Evolutionary conservation across 163 green algal species (phyloP), one percentile per base, ranked within the genome.

Genomic region (Coccomyxa subellipsoidea): DNA sequence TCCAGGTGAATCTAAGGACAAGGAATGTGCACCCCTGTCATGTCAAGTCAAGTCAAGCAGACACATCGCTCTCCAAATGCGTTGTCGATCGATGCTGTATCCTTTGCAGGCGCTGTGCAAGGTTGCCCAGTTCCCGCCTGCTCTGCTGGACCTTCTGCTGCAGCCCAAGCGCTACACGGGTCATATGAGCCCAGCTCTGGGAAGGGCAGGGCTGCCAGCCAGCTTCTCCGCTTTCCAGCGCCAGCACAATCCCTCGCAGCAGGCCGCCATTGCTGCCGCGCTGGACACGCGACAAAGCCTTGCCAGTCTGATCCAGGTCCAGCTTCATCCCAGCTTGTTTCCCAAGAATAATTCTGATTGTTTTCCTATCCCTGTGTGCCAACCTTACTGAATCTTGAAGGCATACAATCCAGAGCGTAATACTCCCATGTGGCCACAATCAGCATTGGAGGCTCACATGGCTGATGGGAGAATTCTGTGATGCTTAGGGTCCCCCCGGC

Each of bases 401-500:
- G n/a, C n/a, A n/a, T n/a, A n/a, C n/a, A n/a, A n/a, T n/a, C n/a
- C n/a, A n/a, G n/a, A n/a, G n/a, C n/a, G 34, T 31, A 81, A 31
- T 37, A 18, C 34, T 29, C 35, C 7, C 21, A 71, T 31, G 40
- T 69, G 12, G 8, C 10, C 34, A 31, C 38, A 47, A 35, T 72
- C n/a, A n/a, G n/a, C n/a, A n/a, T n/a, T n/a, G n/a, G n/a, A n/a
- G n/a, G n/a, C n/a, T n/a, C n/a, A n/a, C n/a, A n/a, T n/a, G n/a
- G n/a, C n/a, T n/a, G n/a, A n/a, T n/a, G n/a, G n/a, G n/a, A n/a
- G 18, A 34, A 39, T 2, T 76, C 7, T 71, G 76, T 23, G 9
- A 77, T 91, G 59, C 87, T n/a, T n/a, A 96, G 84, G 93, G 93
- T 0, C 93, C 93, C 0, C 93, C 93, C 0, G 93, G 93, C 59